Evolutionary conservation across 768 basidiomycete genomes (phyloP).

Genomic region (Xerocomus potaroensis): DNA sequence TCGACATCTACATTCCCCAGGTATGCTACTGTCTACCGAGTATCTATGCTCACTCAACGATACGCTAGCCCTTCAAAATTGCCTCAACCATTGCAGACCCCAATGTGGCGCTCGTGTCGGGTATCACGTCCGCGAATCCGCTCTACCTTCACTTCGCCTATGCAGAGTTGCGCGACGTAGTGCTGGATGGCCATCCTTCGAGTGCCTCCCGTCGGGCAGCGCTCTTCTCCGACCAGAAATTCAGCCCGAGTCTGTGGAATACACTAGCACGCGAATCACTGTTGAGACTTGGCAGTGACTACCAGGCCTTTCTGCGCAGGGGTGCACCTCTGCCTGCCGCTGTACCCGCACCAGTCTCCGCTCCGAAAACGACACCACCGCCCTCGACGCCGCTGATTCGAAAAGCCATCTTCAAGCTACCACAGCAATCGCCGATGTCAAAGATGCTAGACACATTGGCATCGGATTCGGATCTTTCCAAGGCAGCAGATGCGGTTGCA

Average conservation of each 20-base stretch:
- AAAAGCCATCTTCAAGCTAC: conserved; percentile 38
- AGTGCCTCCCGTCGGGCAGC: conserved; percentile 45
- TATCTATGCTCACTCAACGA: conserved; percentile 1
- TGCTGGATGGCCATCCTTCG: conserved; percentile 39
- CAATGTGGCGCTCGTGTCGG: conserved; percentile 56
- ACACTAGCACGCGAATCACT: conserved; percentile 56
- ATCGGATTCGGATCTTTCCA: conserved; percentile 53
- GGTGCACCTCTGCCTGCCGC: conserved; percentile 37
- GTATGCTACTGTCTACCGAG: conserved; percentile 28
- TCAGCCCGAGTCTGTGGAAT: conserved; percentile 60
- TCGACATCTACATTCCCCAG: conserved; percentile 56
- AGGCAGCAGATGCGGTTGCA: conserved; percentile 46
- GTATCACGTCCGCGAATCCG: conserved; percentile 49
- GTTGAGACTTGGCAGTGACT: conserved; percentile 61
- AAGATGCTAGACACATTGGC: conserved; percentile 54
- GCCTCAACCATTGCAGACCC: conserved; percentile 46
- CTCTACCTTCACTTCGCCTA: conserved; percentile 64
- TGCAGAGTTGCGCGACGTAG: conserved; percentile 52
- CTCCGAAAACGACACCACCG: conserved; percentile 28
- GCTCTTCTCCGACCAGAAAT: conserved; percentile 67
- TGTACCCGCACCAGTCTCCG: conserved; percentile 20
- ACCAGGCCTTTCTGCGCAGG: conserved; percentile 58
- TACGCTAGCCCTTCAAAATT: conserved; percentile 44
- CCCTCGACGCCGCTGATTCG: conserved; percentile 36
- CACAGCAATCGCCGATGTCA: conserved; percentile 45